Base-by-base conservation (phyloP, 163 green algal genomes). In the Chlamydomonas reinhardtii region DNA sequence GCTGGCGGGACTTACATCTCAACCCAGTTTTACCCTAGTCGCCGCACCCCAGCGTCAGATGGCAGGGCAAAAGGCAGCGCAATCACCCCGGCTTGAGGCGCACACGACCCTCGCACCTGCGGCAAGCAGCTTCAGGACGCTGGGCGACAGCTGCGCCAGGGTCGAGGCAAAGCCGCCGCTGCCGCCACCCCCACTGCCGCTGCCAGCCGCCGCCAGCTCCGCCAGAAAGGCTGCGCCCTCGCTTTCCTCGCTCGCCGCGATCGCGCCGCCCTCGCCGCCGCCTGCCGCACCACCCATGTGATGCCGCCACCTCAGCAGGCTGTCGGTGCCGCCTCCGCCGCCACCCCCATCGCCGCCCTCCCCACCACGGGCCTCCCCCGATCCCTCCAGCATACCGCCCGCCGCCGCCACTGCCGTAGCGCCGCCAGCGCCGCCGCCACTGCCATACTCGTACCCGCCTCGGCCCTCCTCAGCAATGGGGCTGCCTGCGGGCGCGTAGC, bases 41-140 rank as follows among this genome's bases (percentile, higher is more conserved):
- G n/a, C n/a, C n/a, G n/a, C n/a, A n/a, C n/a, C n/a, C n/a, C n/a
- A n/a, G n/a, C n/a, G n/a, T n/a, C n/a, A n/a, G n/a, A n/a, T n/a
- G n/a, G n/a, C n/a, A n/a, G n/a, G n/a, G n/a, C n/a, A n/a, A n/a
- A n/a, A n/a, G n/a, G n/a, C n/a, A n/a, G n/a, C n/a, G n/a, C n/a
- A n/a, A n/a, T n/a, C n/a, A n/a, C n/a, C n/a, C n/a, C n/a, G n/a
- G n/a, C n/a, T n/a, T n/a, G n/a, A n/a, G n/a, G 5, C 39, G 39
- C 39, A 14, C 69, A 74, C 4, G 22, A 2, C 25, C 24, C n/a
- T n/a, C n/a, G n/a, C 6, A 34, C 37, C 24, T 35, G 39, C 62
- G 0, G 82, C 82, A 27, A 87, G 82, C 59, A 87, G 61, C 72
- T 87, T 74, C 2, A 87, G 71, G 35, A 74, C 82, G n/a, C 31